Base-by-base conservation (phyloP, 116 monocot genomes). In the Cymodocea nodosa region DNA sequence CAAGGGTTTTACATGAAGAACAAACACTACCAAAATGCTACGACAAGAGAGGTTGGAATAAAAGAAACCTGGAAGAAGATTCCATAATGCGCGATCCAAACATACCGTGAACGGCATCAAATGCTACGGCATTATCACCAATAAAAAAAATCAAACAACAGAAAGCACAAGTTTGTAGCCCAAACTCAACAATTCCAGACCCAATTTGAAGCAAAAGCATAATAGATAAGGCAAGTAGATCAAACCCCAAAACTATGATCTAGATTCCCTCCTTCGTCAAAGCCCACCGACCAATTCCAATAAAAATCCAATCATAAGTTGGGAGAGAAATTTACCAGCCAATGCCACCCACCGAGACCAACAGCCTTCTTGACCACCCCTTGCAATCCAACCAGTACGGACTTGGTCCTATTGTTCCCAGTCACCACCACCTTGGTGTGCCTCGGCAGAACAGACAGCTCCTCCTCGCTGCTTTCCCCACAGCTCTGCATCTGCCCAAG, bases 311-410 rank as follows among this genome's bases (percentile, higher is more conserved):
- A 37, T 36, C 48, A 4, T 5, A 34, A 64, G 20, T n/a, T 40
- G 0, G 15, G 51, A 67, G 23, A 36, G 35, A 50, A 66, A 74
- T 56, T 76, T 83, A 84, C 88, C 88, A 89, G 84, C 84, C 88
- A 90, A 86, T 86, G 90, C 90, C 90, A 90, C 10, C 90, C 90
- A 0, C 90, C 90, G 24, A 90, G 83, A 2, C 90, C 90, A 34
- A 86, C 86, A 11, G 86, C 86, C 75, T 89, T 89, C 80, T 89
- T 89, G 60, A 89, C 89, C 8, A 85, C 85, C 37, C 89, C 89
- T 35, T 79, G 72, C 12, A 89, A 76, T 22, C 89, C 85, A 12
- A 89, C 85, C 14, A 89, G 89, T 53, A 89, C 89, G 65, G 89
- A 89, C 53, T 89, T 89, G 5, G 89, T 89, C 65, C 89, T 62